Percentiles rank a stretch among this genome's conserved stretches.
phyloP scores from a whole-genome alignment of 768 basidiomycete genomes.

The Pleurotus cornucopiae region DNA sequence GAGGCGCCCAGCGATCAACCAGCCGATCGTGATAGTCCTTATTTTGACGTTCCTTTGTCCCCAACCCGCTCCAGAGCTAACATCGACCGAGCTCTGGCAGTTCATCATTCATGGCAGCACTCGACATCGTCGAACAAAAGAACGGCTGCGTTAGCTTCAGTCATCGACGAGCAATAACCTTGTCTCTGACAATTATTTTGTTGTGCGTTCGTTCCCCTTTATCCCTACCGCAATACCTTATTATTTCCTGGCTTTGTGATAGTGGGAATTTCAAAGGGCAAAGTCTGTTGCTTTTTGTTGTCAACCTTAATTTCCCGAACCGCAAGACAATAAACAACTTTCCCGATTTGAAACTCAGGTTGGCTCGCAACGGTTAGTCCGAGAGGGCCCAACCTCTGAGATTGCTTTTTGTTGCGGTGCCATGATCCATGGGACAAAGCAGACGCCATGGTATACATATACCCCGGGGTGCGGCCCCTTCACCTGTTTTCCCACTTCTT shows the following conservation, averaged over 20 bases:
- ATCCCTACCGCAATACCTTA: not conserved
- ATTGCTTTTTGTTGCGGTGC: slow-evolving; percentile 4
- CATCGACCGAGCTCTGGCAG: not conserved
- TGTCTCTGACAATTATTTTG: no score
- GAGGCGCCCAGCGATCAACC: not conserved
- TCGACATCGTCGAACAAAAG: slow-evolving; percentile 1
- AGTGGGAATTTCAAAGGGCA: slow-evolving; percentile 5
- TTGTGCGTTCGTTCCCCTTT: not conserved
- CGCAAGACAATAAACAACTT: slow-evolving; percentile 7
- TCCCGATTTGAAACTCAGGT: slow-evolving; percentile 8
- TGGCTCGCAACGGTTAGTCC: slow-evolving; percentile 8
- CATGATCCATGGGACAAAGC: slow-evolving; percentile 7
- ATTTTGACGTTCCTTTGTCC: slow-evolving; percentile 8
- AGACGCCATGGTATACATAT: slow-evolving; percentile 1
- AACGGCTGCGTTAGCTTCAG: not conserved
- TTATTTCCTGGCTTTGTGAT: slow-evolving; percentile 3
- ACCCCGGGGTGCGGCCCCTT: slow-evolving; percentile 14
- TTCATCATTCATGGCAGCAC: not conserved
- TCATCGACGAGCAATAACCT: not conserved
- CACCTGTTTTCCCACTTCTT: slow-evolving; percentile 30
- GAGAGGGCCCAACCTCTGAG: not conserved
- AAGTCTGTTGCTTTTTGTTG: slow-evolving; percentile 8
- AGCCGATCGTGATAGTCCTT: slow-evolving; percentile 1
- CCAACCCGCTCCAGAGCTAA: not conserved
- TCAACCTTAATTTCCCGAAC: slow-evolving; percentile 7